Percentiles rank a stretch among this genome's conserved stretches.
phyloP scores from a whole-genome alignment of 345 rosid species.

The Syzygium aqueum region DNA sequence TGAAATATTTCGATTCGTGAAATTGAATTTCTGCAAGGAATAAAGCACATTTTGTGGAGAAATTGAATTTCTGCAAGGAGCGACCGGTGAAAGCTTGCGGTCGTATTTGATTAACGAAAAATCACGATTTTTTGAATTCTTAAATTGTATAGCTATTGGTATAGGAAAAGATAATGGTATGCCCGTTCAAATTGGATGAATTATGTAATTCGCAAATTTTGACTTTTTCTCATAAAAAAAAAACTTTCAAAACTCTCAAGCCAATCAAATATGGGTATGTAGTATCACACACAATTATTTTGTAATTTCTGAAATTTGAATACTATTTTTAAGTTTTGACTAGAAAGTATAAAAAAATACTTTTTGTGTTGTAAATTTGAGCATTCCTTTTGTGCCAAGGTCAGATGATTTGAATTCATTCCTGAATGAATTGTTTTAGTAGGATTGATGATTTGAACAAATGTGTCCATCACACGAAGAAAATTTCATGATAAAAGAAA shows the following conservation, averaged over 20 bases:
- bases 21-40: background rate
- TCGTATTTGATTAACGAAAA: background rate
- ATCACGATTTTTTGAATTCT: background rate
- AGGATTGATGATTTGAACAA: background rate
- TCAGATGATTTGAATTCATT: too few relatives aligned
- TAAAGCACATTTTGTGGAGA: too few relatives aligned
- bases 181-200: background rate
- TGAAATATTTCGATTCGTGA: background rate
- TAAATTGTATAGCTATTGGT: background rate
- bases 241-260: background rate
- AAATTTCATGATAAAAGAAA: background rate
- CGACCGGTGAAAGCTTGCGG: rapidly evolving
- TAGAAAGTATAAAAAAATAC: background rate
- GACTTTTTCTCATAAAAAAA: background rate
- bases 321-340: background rate
- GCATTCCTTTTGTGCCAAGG: too few relatives aligned
- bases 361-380: background rate
- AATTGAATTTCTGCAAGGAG: background rate
- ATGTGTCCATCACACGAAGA: rapidly evolving
- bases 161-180: background rate
- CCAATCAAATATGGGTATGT: background rate
- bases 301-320: background rate
- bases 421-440: too few relatives aligned
- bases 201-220: background rate
- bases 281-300: too few relatives aligned